Evolutionary conservation across 1,284 basidiomycete genomes (phyloP), one percentile per base, ranked within the genome.

Genomic region (Sutorius eximius): DNA sequence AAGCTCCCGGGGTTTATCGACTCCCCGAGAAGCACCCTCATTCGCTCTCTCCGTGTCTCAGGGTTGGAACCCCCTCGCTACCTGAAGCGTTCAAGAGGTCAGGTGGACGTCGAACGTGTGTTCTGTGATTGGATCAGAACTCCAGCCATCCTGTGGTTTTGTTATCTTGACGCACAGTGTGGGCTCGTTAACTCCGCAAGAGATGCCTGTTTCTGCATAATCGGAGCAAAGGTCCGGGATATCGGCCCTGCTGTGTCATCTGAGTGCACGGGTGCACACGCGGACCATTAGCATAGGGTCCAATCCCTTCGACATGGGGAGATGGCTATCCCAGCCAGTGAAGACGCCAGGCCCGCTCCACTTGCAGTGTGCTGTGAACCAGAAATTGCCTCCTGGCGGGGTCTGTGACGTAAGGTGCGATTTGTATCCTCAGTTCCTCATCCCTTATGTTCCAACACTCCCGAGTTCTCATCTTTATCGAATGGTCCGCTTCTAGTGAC

Each of bases 221-320:
- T 9, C 20, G 12, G 20, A 1, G 40, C 11, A 33, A 22, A 27
- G 22, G 10, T 5, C 22, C 22, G 27, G 34, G 6, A 9, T 4
- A 16, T 13, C 2, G 13, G 27, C 30, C 12, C 15, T 24, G 16
- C n/a, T 24, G 3, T 10, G n/a, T n/a, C 16, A 29, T 32, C 24
- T 22, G 9, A n/a, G n/a, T n/a, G n/a, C 51, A 20, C 0, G 36
- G 22, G 7, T 34, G n/a, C 5, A 27, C 24, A 58, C 34, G 40
- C 51, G 18, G 45, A 52, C 45, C 57, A 38, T 32, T 32, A 36
- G 52, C 18, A 41, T 27, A 50, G 45, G 52, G 40, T 57, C n/a
- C 16, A 49, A 13, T 8, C 3, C 12, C 30, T 16, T 24, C 2
- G 12, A 8, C 24, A 16, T 10, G 37, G 9, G 30, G 11, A 27